Evolutionary conservation across 78 protist species (phyloP), one percentile per base, ranked within the genome.

Genomic region (Chrysochromulina parva): DNA sequence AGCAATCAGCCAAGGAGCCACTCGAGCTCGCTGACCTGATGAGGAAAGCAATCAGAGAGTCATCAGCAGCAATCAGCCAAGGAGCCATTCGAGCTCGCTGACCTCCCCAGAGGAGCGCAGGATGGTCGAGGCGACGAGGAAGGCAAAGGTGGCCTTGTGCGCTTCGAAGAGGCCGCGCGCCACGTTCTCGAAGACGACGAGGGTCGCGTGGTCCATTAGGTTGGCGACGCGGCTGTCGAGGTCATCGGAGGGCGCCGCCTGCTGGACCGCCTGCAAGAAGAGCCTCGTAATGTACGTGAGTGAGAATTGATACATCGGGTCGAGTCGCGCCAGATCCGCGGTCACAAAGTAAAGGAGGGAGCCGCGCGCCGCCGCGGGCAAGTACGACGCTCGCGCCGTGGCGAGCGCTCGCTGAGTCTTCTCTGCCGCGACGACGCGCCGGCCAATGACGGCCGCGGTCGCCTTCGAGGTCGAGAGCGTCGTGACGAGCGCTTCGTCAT

Each of bases 81-180:
- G 38, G 38, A 38, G 38, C 38, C 38, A 38, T 38, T 38, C 38
- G 38, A 38, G 38, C 38, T 38, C 38, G 38, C 38, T 38, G 38
- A 38, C 38, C 38, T 38, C 38, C 38, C 38, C 38, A 38, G 38
- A 38, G 38, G 38, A 38, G 38, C 38, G 38, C 38, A 38, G 38
- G 38, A 38, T 38, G 38, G 38, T 38, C 38, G 38, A 38, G 57
- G 81, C 78, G 19, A 60, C 9, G 17, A 38, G 28, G 87, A 92
- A 80, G 58, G 96, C 90, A 67, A 88, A 94, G 90, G 93, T 62
- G 3, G 93, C 69, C 88, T 96, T 96, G 92, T 96, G 96, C 91
- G 13, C 48, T 24, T 85, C 97, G 55, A 96, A 96, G 47, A 96
- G 91, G 6, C 94, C 73, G 53, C 95, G 92, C 93, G 93, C 91